phyloP scores from a whole-genome alignment of 2,329 filamentous ascomycete genomes.

The Polytolypa hystricis region DNA sequence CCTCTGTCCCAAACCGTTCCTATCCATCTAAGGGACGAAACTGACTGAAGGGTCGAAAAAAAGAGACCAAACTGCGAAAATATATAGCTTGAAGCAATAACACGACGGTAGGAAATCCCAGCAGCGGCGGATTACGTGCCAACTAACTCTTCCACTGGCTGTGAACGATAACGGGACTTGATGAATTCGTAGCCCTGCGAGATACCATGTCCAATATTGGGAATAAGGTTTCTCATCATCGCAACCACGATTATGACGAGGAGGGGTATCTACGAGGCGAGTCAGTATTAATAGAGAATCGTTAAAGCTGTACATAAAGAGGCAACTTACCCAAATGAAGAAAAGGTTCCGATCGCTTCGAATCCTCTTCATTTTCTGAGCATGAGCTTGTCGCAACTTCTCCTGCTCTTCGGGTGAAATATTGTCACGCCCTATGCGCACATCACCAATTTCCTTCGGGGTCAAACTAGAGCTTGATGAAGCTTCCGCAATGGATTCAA shows the following conservation, averaged over 20 bases:
- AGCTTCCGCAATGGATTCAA: constrained; percentile 22
- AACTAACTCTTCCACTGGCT: background rate
- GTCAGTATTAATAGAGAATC: too few relatives aligned
- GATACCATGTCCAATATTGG: constrained; percentile 30
- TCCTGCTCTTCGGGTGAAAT: constrained; percentile 37
- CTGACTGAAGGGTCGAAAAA: constrained; percentile 5
- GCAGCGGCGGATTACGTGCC: background rate
- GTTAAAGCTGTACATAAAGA: too few relatives aligned
- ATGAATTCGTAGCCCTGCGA: constrained; percentile 29
- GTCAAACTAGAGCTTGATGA: constrained; percentile 7
- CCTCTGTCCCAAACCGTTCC: too few relatives aligned
- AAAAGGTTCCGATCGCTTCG: constrained; percentile 42
- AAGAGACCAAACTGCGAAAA: constrained; percentile 12
- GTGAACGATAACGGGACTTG: constrained; percentile 13
- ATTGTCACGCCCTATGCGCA: constrained; percentile 32
- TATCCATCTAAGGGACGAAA: constrained; percentile 1
- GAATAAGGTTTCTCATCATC: constrained; percentile 34
- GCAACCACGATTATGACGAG: constrained; percentile 35
- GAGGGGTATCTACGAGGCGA: constrained; percentile 38
- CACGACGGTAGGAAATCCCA: too few relatives aligned
- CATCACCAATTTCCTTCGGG: constrained; percentile 26
- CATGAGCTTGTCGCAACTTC: constrained; percentile 36
- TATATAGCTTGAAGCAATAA: constrained; percentile 8
- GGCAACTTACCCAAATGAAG: constrained; percentile 40
- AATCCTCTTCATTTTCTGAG: constrained; percentile 38